Percentiles rank a stretch among this genome's conserved stretches.
Conservation (phyloP, 139 green algal species). For the Eudorina sp. region DNA sequence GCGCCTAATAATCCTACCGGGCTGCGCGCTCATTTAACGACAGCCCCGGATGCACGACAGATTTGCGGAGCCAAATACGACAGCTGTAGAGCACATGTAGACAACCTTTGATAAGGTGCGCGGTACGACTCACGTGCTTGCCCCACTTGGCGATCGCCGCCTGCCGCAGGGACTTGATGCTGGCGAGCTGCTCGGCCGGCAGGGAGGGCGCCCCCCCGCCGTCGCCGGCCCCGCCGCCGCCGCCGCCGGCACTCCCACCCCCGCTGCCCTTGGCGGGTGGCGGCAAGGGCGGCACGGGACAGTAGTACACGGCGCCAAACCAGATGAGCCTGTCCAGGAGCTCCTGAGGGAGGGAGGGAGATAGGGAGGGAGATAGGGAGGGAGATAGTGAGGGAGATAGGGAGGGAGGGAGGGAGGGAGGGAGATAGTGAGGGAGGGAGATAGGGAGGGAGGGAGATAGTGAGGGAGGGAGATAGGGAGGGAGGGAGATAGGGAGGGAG, state of each 20-base stretch:
- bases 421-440: not conserved
- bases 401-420: not conserved
- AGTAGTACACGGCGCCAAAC: constrained; percentile 83
- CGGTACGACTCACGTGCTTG: constrained; percentile 50
- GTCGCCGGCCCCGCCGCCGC: too few relatives aligned
- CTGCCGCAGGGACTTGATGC: constrained; percentile 16
- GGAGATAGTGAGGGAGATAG: not conserved
- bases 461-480: not conserved
- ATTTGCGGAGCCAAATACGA: too few relatives aligned
- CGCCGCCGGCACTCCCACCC: too few relatives aligned
- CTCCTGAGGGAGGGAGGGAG: too few relatives aligned
- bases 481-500: not conserved
- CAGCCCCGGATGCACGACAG: too few relatives aligned
- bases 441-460: too few relatives aligned
- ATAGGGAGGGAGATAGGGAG: too few relatives aligned
- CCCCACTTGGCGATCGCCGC: constrained; percentile 44
- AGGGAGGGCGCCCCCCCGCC: not conserved
- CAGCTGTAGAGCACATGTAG: not conserved
- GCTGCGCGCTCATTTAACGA: too few relatives aligned
- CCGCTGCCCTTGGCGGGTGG: not conserved
- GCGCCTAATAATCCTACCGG: too few relatives aligned
- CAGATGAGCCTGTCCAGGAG: constrained; percentile 65
- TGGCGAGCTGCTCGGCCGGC: constrained; percentile 3
- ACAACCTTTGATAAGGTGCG: not conserved
- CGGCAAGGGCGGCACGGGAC: constrained; percentile 66